phyloP scores from a whole-genome alignment of 148 eudicot species.

The Fagopyrum esculentum region DNA sequence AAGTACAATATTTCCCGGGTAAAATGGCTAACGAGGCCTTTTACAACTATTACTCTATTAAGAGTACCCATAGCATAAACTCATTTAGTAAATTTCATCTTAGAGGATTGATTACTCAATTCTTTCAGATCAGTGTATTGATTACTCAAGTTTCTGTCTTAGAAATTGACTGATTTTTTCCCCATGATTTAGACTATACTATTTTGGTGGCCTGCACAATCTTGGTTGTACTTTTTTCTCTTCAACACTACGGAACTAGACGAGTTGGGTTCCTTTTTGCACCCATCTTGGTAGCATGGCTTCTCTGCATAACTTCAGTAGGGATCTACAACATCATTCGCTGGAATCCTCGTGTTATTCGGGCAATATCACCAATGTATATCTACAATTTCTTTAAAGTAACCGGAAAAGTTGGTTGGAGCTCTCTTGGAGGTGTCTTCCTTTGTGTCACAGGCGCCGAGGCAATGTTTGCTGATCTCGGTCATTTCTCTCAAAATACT shows the following conservation, averaged over 20 bases:
- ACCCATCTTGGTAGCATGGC: constrained; percentile 43
- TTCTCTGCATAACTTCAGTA: constrained; percentile 32
- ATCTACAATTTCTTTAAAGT: constrained; percentile 31
- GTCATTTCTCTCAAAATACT: constrained; percentile 39
- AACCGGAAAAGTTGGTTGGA: constrained; percentile 41
- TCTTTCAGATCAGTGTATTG: too few species aligned
- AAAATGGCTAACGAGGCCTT: too few species aligned
- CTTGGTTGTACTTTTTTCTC: constrained; percentile 36
- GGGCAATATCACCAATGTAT: constrained; percentile 40
- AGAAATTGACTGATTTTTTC: not conserved
- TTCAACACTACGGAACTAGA: constrained; percentile 41
- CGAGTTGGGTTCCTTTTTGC: constrained; percentile 46
- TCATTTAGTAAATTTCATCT: too few species aligned
- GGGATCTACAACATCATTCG: constrained; percentile 39
- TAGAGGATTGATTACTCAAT: too few species aligned
- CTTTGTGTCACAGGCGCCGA: constrained; percentile 49
- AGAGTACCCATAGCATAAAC: too few species aligned
- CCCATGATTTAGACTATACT: constrained; percentile 24
- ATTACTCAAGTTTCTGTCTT: too few species aligned
- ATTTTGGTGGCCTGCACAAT: constrained; percentile 25
- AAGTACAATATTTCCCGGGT: constrained; percentile 8
- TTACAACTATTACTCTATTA: too few species aligned
- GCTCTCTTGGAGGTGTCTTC: constrained; percentile 39
- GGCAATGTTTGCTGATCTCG: constrained; percentile 58
- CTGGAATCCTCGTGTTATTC: constrained; percentile 38